Evolutionary conservation across 805 yeast genomes (phyloP).

Genomic region (Danielia reshetovae): DNA sequence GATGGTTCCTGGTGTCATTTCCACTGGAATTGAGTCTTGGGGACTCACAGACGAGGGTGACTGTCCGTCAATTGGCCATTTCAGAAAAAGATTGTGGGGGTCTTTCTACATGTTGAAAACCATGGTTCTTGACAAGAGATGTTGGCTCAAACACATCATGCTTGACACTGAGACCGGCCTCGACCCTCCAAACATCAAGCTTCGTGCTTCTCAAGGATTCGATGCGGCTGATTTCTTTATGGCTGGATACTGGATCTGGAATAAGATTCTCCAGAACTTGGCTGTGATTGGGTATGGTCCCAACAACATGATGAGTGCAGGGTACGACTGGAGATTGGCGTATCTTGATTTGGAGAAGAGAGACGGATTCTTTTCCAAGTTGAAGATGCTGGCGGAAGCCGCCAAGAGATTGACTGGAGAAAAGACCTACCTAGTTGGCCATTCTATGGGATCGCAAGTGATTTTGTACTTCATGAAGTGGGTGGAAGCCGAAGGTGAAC

Average conservation of each 20-base stretch:
- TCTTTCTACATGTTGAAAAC: constrained; percentile 91
- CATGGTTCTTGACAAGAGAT: constrained; percentile 85
- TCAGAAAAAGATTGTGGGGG: constrained; percentile 94
- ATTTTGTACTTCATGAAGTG: constrained; percentile 87
- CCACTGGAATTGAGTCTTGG: constrained; percentile 96
- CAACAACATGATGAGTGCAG: constrained; percentile 82
- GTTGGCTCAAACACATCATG: constrained; percentile 92
- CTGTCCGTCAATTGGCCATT: constrained; percentile 81
- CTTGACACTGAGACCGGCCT: constrained; percentile 88
- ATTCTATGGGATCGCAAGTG: constrained; percentile 96
- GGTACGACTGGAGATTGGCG: constrained; percentile 95
- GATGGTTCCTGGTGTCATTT: constrained; percentile 93
- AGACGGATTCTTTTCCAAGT: constrained; percentile 77
- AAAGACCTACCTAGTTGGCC: constrained; percentile 78
- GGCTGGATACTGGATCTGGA: constrained; percentile 99
- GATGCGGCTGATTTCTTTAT: constrained; percentile 96
- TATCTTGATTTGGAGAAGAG: constrained; percentile 84
- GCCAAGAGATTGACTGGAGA: constrained; percentile 48
- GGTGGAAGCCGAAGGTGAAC: constrained; percentile 85
- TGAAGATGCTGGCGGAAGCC: constrained; percentile 71
- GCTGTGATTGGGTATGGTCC: constrained; percentile 95
- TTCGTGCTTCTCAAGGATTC: constrained; percentile 93
- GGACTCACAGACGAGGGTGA: constrained; percentile 62
- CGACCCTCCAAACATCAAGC: constrained; percentile 77
- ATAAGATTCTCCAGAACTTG: constrained; percentile 86